phyloP scores from a whole-genome alignment of 2,329 filamentous ascomycete species.

The Nannizzia gypsea region DNA sequence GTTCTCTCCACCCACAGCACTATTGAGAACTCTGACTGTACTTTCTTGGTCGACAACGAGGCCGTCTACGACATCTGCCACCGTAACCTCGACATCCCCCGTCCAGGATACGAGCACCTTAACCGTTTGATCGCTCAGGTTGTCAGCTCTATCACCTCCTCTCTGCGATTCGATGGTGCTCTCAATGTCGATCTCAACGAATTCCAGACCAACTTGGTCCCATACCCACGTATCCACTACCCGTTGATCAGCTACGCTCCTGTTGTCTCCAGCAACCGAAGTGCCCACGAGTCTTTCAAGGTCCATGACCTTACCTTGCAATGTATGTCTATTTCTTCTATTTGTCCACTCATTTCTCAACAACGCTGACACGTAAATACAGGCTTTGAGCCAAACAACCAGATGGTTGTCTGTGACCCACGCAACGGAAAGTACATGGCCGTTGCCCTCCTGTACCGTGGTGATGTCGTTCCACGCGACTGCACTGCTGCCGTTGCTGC shows the following conservation, averaged over 20 bases:
- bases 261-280: slow-evolving; percentile 88
- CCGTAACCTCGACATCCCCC: slow-evolving; percentile 91
- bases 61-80: slow-evolving; percentile 99
- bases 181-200: slow-evolving; percentile 99
- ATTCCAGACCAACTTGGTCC: slow-evolving; percentile 99
- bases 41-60: slow-evolving; percentile 99
- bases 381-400: slow-evolving; percentile 99
- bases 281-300: slow-evolving; percentile 90
- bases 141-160: slow-evolving; percentile 95
- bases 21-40: slow-evolving; percentile 98
- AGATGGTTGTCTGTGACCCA: slow-evolving; percentile 99
- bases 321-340: slow-evolving; percentile 32
- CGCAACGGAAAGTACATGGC: slow-evolving; percentile 99
- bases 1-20: slow-evolving; percentile 98
- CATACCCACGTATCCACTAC: slow-evolving; percentile 98
- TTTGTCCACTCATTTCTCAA: slow-evolving; percentile 7
- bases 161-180: slow-evolving; percentile 94
- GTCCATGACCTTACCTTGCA: slow-evolving; percentile 60
- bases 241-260: slow-evolving; percentile 93
- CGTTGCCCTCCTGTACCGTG: slow-evolving; percentile 93
- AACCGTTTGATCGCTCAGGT: slow-evolving; percentile 99
- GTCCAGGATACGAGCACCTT: slow-evolving; percentile 96
- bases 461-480: slow-evolving; percentile 95
- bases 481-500: slow-evolving; percentile 84
- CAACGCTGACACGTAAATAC: slow-evolving; percentile 48